Base-by-base conservation (phyloP, 805 yeast genomes). In the Phaffomyces opuntiae region DNA sequence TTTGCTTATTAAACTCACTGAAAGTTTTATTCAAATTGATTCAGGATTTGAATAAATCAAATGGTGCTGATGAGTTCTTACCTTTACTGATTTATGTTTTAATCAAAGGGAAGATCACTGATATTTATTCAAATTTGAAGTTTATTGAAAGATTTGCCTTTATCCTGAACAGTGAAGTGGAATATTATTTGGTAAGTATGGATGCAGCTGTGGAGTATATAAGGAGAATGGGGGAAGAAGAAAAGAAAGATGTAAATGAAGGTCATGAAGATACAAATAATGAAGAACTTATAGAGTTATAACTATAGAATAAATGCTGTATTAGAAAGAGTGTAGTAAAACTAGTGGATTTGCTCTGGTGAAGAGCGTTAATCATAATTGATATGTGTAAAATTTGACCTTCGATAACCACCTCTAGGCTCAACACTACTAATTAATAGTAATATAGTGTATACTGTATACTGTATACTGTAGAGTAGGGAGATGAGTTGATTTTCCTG, bases 51-150 rank as follows among this genome's bases (percentile, higher is more conserved):
- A 65, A 74, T 42, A 73, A 80, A 44, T 68, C 71, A 42, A 91
- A 86, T 54, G 90, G 89, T 53, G 99, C 99, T 0, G 99, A 93
- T 65, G 79, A 86, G 35, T 93, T 93, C 63, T 75, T 93, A n/a
- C 99, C 99, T 0, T 62, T 91, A 37, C 68, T 93, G 43, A 88
- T 93, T 25, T 83, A 81, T 53, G 84, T 91, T 11, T 75, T 90
- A 2, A 62, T 91, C 39, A 81, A 80, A 54, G 80, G 91, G 2
- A 77, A 78, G 46, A 79, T 88, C 1, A 67, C 67, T 36, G 66
- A 79, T 53, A 64, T 93, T n/a, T 73, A 78, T 14, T 86, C 96
- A 9, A 91, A 91, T 59, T 65, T 90, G 49, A 78, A 77, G 49
- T 93, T 88, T 63, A 87, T 93, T 52, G 96, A 89, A 61, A 70